Conservation (phyloP, 2,329 filamentous ascomycete species). For the Fusarium proliferatum region DNA sequence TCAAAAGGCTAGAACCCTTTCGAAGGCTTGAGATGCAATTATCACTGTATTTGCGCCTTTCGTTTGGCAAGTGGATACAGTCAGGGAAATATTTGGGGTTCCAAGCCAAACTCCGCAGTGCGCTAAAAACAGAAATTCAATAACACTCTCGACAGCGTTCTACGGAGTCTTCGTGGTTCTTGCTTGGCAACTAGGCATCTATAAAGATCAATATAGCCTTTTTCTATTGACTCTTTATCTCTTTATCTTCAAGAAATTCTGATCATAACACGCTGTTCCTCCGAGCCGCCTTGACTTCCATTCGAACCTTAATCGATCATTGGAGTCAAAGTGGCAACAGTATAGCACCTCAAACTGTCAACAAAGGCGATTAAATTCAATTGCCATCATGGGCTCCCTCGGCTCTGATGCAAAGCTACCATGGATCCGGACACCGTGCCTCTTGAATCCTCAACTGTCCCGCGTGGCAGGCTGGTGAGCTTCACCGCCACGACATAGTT, state of each 20-base stretch:
- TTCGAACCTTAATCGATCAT: background rate
- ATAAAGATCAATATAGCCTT: background rate
- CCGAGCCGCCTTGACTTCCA: background rate
- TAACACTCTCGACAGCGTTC: background rate
- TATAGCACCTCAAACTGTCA: background rate
- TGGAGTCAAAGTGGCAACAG: constrained; percentile 3
- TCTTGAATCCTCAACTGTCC: constrained; percentile 74
- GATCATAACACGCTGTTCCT: background rate
- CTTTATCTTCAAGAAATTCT: background rate
- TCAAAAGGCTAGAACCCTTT: constrained; percentile 1
- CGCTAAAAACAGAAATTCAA: constrained; percentile 2
- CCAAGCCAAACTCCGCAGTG: background rate
- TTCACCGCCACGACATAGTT: constrained; percentile 3
- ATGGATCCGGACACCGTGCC: constrained; percentile 78
- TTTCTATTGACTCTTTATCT: background rate
- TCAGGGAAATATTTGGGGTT: background rate
- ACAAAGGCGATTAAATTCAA: background rate
- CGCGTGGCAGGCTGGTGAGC: constrained; percentile 77
- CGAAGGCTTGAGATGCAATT: constrained; percentile 3
- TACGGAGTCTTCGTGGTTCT: background rate
- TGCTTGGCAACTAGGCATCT: background rate
- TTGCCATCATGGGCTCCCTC: constrained; percentile 55
- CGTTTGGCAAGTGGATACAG: constrained; percentile 17
- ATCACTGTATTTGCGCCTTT: constrained; percentile 1
- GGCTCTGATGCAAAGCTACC: constrained; percentile 58